Percentiles rank a stretch among this genome's conserved stretches.
Evolutionary conservation across 768 basidiomycete genomes (phyloP).

Genomic region (Porphyrellus cyaneotinctus): DNA sequence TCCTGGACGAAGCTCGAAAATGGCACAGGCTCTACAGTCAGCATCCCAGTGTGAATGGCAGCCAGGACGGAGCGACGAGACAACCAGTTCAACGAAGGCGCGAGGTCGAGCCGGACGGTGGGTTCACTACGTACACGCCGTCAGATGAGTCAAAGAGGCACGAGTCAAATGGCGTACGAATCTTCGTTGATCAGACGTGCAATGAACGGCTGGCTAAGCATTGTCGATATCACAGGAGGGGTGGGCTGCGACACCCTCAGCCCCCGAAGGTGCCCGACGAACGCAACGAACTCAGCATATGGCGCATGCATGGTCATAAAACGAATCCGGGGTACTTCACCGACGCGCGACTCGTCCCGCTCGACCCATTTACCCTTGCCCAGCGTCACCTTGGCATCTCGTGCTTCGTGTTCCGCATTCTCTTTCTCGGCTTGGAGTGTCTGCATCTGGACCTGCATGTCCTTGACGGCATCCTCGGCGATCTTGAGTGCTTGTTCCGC

Average conservation of each 20-base stretch:
- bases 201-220: constrained; percentile 77
- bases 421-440: constrained; percentile 64
- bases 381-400: constrained; percentile 48
- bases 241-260: constrained; percentile 56
- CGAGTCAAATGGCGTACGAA: constrained; percentile 54
- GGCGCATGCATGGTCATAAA: constrained; percentile 68
- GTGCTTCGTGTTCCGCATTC: constrained; percentile 47
- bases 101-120: constrained; percentile 87
- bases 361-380: constrained; percentile 71
- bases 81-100: constrained; percentile 93
- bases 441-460: constrained; percentile 87
- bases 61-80: constrained; percentile 76
- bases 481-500: constrained; percentile 73
- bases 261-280: constrained; percentile 71
- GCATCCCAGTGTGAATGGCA: constrained; percentile 84
- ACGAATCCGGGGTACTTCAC: constrained; percentile 33
- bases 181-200: constrained; percentile 76
- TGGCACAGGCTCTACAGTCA: constrained; percentile 84
- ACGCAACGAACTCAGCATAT: constrained; percentile 75
- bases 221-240: constrained; percentile 65
- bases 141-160: constrained; percentile 11
- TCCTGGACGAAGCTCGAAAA: constrained; percentile 58
- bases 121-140: constrained; percentile 57
- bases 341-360: constrained; percentile 29
- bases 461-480: constrained; percentile 82